Percentiles rank a stretch among this genome's conserved stretches.
Evolutionary conservation across 495 filamentous ascomycete species (phyloP).

Genomic region (Xylaria nigripes): DNA sequence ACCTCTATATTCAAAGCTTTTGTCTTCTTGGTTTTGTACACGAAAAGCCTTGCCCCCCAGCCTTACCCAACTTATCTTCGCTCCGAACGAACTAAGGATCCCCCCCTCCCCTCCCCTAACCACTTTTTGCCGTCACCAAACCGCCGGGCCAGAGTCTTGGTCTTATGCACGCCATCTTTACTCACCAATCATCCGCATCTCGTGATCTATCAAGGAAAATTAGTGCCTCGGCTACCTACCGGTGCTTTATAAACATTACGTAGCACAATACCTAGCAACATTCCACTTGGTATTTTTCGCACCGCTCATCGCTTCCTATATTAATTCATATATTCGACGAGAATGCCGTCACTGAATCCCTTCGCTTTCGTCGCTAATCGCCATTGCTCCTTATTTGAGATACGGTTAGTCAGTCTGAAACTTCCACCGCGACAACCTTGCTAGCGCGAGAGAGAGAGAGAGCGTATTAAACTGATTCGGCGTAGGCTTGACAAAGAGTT

Average conservation of each 20-base stretch:
- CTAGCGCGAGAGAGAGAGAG: neutral
- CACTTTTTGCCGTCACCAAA: neutral
- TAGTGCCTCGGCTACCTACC: neutral
- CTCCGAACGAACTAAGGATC: too few species aligned
- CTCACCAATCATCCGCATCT: neutral
- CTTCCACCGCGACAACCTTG: neutral
- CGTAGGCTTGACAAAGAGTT: slow-evolving; percentile 69
- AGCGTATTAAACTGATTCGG: slow-evolving; percentile 11
- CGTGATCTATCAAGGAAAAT: neutral
- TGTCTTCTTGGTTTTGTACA: too few species aligned
- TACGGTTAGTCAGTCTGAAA: slow-evolving; percentile 39
- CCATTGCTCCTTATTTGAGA: slow-evolving; percentile 43
- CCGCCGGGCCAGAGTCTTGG: neutral
- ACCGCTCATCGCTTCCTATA: neutral
- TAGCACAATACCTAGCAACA: neutral
- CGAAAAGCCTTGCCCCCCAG: too few species aligned
- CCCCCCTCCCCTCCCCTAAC: too few species aligned
- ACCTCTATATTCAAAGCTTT: too few species aligned
- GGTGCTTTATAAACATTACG: slow-evolving; percentile 3
- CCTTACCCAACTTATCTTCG: too few species aligned
- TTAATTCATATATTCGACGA: slow-evolving; percentile 1
- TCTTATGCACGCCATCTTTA: neutral
- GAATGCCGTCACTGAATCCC: slow-evolving; percentile 45
- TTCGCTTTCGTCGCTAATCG: slow-evolving; percentile 38
- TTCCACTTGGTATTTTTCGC: slow-evolving; percentile 1